These are phyloP conservation scores for Tuber indicum DNA, from an alignment of 495 filamentous ascomycete genomes.

Conservation along the genomic window DNA sequence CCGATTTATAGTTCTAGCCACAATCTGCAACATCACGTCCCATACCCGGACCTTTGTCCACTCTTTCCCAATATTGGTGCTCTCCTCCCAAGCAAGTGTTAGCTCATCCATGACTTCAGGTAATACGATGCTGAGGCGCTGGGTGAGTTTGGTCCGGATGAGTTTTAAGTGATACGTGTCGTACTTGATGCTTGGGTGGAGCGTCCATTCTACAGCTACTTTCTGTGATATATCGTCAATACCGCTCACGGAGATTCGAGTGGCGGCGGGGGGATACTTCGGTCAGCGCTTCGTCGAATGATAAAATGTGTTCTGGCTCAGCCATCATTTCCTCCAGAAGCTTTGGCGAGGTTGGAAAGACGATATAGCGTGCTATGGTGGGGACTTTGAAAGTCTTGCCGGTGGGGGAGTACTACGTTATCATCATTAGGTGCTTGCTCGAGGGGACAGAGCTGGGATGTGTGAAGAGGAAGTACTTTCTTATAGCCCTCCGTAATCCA, in stretches of 20 bases:
- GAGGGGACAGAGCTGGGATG: neutral
- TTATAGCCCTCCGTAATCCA: conserved; percentile 32
- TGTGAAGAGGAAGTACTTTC: conserved; percentile 16
- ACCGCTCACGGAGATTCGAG: neutral
- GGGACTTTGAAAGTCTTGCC: conserved; percentile 31
- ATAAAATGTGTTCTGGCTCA: conserved; percentile 27
- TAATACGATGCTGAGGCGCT: conserved; percentile 30
- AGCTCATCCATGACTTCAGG: conserved; percentile 34
- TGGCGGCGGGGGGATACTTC: conserved; percentile 12
- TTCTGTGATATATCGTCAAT: conserved; percentile 12
- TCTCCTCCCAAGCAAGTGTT: conserved; percentile 30
- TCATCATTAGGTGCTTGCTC: neutral
- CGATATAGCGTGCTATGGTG: conserved; percentile 27
- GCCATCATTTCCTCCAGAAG: conserved; percentile 27
- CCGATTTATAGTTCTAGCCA: conserved; percentile 29
- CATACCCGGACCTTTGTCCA: conserved; percentile 32
- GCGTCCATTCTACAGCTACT: conserved; percentile 24
- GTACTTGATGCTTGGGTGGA: conserved; percentile 16
- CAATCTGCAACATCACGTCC: conserved; percentile 28
- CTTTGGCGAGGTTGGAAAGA: conserved; percentile 31
- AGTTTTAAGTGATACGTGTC: conserved; percentile 32
- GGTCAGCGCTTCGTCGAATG: conserved; percentile 16
- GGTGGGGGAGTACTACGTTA: conserved; percentile 12
- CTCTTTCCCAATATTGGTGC: conserved; percentile 27
- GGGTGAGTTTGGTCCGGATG: conserved; percentile 31